A percentile compares a stretch with the other conserved stretches of the same genome.
Conservation (phyloP, 2,329 filamentous ascomycete species). For the Apiospora phragmitis region DNA sequence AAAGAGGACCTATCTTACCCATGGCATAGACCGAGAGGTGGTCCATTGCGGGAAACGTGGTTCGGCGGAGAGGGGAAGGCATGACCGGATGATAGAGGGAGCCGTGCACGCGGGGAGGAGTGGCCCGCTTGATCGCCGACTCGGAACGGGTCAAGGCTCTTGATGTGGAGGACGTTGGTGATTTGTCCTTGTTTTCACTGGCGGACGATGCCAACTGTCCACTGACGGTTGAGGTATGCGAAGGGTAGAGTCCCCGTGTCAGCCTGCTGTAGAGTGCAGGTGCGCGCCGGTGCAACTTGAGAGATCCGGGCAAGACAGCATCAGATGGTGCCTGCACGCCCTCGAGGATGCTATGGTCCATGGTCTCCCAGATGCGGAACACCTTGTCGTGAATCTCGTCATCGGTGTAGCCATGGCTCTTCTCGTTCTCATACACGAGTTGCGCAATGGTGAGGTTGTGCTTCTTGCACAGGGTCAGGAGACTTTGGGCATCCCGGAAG, state of each 20-base stretch:
- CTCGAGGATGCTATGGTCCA: constrained; percentile 52
- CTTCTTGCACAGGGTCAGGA: constrained; percentile 47
- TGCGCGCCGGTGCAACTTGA: constrained; percentile 48
- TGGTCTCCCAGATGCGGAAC: constrained; percentile 51
- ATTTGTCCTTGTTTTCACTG: constrained; percentile 3
- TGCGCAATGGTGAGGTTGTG: constrained; percentile 54
- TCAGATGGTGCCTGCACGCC: constrained; percentile 47
- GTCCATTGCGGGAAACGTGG: constrained; percentile 51
- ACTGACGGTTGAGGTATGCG: constrained; percentile 26
- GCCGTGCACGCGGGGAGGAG: constrained; percentile 44
- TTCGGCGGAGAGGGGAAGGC: constrained; percentile 46
- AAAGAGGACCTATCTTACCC: neutral
- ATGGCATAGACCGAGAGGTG: constrained; percentile 52
- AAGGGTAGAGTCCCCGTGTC: constrained; percentile 47
- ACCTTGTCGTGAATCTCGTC: constrained; percentile 49
- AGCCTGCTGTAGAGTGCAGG: constrained; percentile 45
- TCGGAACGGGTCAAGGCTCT: constrained; percentile 21
- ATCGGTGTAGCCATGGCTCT: constrained; percentile 50
- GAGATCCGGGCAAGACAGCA: constrained; percentile 44
- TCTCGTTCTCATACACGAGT: constrained; percentile 53
- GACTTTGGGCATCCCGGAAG: constrained; percentile 47
- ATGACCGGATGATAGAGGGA: constrained; percentile 46
- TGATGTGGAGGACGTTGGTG: constrained; percentile 16
- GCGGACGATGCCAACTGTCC: constrained; percentile 10
- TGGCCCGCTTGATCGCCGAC: constrained; percentile 25